Conservation (phyloP, 2,329 filamentous ascomycete species). For the Gaeumannomyces sp. region DNA sequence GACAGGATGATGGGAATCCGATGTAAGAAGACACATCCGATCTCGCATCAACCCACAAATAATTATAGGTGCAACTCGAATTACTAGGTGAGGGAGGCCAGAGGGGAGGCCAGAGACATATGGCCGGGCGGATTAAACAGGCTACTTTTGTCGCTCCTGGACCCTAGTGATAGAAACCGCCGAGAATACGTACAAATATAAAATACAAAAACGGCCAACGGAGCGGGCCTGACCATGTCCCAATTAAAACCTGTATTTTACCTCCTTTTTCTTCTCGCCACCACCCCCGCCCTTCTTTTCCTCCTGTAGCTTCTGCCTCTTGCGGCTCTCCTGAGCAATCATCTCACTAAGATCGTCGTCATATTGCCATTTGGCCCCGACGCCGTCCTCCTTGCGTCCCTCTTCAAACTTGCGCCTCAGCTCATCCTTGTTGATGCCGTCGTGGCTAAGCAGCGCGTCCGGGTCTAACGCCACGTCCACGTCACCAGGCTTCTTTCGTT, state of each 20-base stretch:
- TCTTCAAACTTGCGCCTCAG: conserved; percentile 74
- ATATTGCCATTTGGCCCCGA: conserved; percentile 62
- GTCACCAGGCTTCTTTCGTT: conserved; percentile 94
- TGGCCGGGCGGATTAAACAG: too few species aligned
- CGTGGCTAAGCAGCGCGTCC: conserved; percentile 67
- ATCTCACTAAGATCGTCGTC: conserved; percentile 92
- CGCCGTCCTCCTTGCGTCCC: conserved; percentile 58
- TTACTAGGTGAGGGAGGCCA: too few species aligned
- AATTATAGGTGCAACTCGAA: too few species aligned
- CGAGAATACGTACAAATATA: not conserved
- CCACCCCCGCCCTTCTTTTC: conserved; percentile 50
- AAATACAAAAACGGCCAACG: not conserved
- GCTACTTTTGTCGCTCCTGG: too few species aligned
- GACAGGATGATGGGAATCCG: too few species aligned
- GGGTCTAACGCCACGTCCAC: conserved; percentile 88
- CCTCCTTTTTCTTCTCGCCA: conserved; percentile 50
- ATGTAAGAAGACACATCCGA: too few species aligned
- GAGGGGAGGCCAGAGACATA: too few species aligned
- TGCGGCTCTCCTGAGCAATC: conserved; percentile 89
- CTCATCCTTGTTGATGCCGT: conserved; percentile 76
- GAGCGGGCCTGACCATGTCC: not conserved
- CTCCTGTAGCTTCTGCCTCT: conserved; percentile 82
- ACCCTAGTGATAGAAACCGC: too few species aligned
- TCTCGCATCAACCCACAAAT: too few species aligned
- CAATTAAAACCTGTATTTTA: conserved; percentile 42